phyloP scores from a whole-genome alignment of 2,329 filamentous ascomycete genomes.

The Zelopaecilomyces penicillatus region DNA sequence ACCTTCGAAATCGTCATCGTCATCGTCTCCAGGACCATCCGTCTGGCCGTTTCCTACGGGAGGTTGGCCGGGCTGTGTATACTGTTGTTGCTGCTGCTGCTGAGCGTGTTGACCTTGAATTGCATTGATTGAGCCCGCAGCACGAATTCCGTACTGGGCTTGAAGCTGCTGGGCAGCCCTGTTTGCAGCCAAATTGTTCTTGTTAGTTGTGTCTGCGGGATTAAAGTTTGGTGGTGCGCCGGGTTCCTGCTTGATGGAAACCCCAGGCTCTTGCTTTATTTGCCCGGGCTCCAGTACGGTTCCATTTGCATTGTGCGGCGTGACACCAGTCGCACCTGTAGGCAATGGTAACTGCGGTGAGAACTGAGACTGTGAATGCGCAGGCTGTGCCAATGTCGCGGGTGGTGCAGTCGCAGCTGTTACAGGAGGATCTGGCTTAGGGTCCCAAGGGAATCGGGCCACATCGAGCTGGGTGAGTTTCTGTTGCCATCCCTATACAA shows the following conservation, averaged over 20 bases:
- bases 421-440: slow-evolving; percentile 57
- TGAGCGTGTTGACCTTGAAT: slow-evolving; percentile 40
- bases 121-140: slow-evolving; percentile 58
- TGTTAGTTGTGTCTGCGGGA: slow-evolving; percentile 25
- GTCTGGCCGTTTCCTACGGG: slow-evolving; percentile 47
- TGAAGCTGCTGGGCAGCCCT: slow-evolving; percentile 50
- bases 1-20: slow-evolving; percentile 47
- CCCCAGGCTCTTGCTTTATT: slow-evolving; percentile 41
- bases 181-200: slow-evolving; percentile 38
- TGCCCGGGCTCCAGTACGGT: slow-evolving; percentile 34
- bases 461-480: slow-evolving; percentile 80
- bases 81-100: slow-evolving; percentile 19
- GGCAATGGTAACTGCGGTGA: slow-evolving; percentile 23
- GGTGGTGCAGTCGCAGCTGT: slow-evolving; percentile 26
- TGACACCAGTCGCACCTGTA: slow-evolving; percentile 20
- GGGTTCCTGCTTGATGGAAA: slow-evolving; percentile 37
- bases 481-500: slow-evolving; percentile 76
- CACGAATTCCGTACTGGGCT: slow-evolving; percentile 52
- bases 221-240: slow-evolving; percentile 24
- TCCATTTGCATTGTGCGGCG: slow-evolving; percentile 22
- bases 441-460: slow-evolving; percentile 92
- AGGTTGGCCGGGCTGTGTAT: slow-evolving; percentile 9
- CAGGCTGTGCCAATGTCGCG: slow-evolving; percentile 14
- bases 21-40: slow-evolving; percentile 61
- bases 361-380: slow-evolving; percentile 24